phyloP scores from a whole-genome alignment of 306 rosid species.

The Elaeagnus macrophylla region DNA sequence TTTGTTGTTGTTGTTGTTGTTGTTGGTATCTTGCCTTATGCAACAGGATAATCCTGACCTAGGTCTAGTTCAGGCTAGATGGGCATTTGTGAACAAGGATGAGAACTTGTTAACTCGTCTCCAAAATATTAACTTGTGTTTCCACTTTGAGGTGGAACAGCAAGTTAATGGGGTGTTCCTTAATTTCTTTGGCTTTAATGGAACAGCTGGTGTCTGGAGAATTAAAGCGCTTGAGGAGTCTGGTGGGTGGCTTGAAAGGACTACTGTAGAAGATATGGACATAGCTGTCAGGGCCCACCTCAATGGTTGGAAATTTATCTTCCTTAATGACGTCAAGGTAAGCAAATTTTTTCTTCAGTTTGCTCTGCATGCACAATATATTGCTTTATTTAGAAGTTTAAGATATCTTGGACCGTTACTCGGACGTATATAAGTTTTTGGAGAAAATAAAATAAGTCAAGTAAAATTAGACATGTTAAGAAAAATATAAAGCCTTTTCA shows the following conservation, averaged over 20 bases:
- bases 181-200: constrained; percentile 91
- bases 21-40: constrained; percentile 1
- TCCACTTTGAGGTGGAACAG: constrained; percentile 98
- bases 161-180: constrained; percentile 89
- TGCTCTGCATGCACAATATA: not conserved
- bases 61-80: constrained; percentile 89
- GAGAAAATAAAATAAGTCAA: too few species aligned
- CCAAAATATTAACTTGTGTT: constrained; percentile 85
- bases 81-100: constrained; percentile 88
- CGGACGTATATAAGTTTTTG: too few species aligned
- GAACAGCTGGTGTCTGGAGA: constrained; percentile 99
- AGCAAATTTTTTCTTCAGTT: constrained; percentile 9
- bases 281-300: constrained; percentile 97
- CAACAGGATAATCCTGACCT: constrained; percentile 74
- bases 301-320: constrained; percentile 86
- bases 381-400: not conserved
- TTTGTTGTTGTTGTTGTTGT: not conserved
- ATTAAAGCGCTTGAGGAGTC: constrained; percentile 86
- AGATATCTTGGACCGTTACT: too few species aligned
- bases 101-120: constrained; percentile 96
- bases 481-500: too few species aligned
- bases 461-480: too few species aligned
- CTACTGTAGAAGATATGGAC: constrained; percentile 96
- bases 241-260: constrained; percentile 95
- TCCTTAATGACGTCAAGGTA: constrained; percentile 89